Base-by-base conservation (phyloP, 2,329 filamentous ascomycete genomes). In the Stemphylium beticola region DNA sequence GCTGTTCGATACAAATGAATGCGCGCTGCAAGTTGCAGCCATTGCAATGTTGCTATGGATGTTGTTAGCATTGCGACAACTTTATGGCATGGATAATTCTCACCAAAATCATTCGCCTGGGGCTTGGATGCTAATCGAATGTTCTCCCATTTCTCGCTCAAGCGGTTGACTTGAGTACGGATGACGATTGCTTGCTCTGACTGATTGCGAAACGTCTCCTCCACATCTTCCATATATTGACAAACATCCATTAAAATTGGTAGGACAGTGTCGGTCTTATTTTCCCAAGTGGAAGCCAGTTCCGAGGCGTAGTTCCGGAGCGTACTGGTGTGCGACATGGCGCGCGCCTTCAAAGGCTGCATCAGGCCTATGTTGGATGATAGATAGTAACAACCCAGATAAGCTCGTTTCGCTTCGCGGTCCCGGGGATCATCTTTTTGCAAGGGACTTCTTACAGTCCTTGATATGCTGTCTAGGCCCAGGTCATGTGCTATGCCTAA, bases 321-420 rank as follows among this genome's bases (percentile, higher is more conserved):
- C 31, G 56, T 68, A 41, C 48, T 64, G 10, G 70, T 68, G 44
- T 69, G 67, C 5, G 69, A 60, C 22, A 73, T 61, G 36, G 54
- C 54, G 14, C 68, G 64, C 24, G 57, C 48, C 52, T 63, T 68
- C 14, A 63, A 55, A 20, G 62, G 47, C 38, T 74, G 69, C 31
- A 71, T 45, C 37, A 68, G 36, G 11, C 60, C 65, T 15, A 74
- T 55, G 33, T 66, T 72, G 12, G 66, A 65, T 10, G 67, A 61
- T 15, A 74, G 17, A 31, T 73, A 74, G 41, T 73, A 74, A 57
- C 72, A 74, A 2, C 72, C 72, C 36, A 74, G 49, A 53, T 73
- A 73, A 17, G 72, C 71, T 24, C 72, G 60, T 53, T 74, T 73
- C 4, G 65, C 65, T 46, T 74, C 72, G 17, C 65, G 60, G 10